Base-by-base conservation (phyloP, 768 basidiomycete species). In the Tremella fuciformis region DNA sequence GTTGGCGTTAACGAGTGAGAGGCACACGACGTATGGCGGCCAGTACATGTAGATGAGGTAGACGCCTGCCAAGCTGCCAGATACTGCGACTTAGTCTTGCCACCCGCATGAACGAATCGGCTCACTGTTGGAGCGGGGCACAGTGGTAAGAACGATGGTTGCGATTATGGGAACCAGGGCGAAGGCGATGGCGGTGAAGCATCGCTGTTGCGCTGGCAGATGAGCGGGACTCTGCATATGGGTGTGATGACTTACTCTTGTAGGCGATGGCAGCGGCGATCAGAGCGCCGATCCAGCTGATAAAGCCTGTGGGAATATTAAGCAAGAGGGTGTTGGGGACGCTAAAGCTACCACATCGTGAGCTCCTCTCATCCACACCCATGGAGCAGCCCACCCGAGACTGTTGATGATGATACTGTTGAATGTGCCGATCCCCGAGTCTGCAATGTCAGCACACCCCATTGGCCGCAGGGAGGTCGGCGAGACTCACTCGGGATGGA, bases 11-110 rank as follows among this genome's bases (percentile, higher is more conserved):
- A 68, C 63, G 25, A 67, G 50, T 9, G 64, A 55, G 42, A 55
- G 50, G 1, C 59, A 59, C 2, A 66, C 58, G 37, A 65, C 59
- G 57, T 70, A 70, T 1, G 68, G 64, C 8, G 64, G 66, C 70
- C 71, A 70, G 63, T 70, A 73, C 49, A 59, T 57, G 57, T 64
- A 72, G 18, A 67, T 52, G 37, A 70, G 60, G 64, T 70, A 73
- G 0, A 73, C 53, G 3, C 59, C 63, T 1, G 62, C 62, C 15
- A 73, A 55, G 0, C 60, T 65, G 8, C 69, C 71, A 34, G 55
- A 70, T 70, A 16, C 54, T 37, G 1, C 59, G 50, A 11, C 66
- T 65, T n/a, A 55, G 57, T 49, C 39, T 68, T 55, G 37, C 69
- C 59, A 13, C 66, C 54, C 55, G 70, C 58, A 1, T 63, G 66